Percentiles rank a stretch among this genome's conserved stretches.
phyloP scores from a whole-genome alignment of 208 protist genomes.

The Trypanosoma rangeli region DNA sequence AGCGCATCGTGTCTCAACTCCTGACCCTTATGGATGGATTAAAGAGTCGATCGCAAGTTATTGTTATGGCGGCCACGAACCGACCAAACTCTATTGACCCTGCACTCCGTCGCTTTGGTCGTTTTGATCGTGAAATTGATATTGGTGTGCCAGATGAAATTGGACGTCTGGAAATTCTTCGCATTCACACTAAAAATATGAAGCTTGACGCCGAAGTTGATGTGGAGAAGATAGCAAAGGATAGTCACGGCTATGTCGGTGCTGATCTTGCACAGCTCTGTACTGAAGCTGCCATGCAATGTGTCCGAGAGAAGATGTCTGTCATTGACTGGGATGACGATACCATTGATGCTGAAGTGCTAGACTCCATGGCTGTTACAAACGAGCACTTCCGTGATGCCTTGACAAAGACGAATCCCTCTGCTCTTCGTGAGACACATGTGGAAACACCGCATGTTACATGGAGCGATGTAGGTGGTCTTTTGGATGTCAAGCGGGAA shows the following conservation, averaged over 20 bases:
- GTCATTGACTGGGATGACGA: constrained; percentile 99
- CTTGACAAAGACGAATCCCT: constrained; percentile 97
- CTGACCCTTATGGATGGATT: constrained; percentile 99
- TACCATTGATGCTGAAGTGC: constrained; percentile 97
- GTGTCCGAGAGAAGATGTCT: constrained; percentile 99
- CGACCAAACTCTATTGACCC: constrained; percentile 99
- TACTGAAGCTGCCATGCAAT: constrained; percentile 99
- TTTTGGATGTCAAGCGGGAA: constrained; percentile 98
- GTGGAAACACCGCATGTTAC: constrained; percentile 99
- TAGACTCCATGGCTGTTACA: constrained; percentile 98
- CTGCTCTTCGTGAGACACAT: constrained; percentile 98
- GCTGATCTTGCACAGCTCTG: constrained; percentile 99
- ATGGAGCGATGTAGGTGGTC: constrained; percentile 99
- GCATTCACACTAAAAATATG: constrained; percentile 99
- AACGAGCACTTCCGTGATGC: constrained; percentile 99
- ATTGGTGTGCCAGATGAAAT: constrained; percentile 99
- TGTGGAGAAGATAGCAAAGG: constrained; percentile 96
- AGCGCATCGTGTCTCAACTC: constrained; percentile 99
- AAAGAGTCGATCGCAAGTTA: constrained; percentile 97
- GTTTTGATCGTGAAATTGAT: constrained; percentile 99
- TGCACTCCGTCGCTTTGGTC: constrained; percentile 99
- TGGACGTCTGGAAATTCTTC: constrained; percentile 98
- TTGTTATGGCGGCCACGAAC: constrained; percentile 99
- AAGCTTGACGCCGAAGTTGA: constrained; percentile 99
- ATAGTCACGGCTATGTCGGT: constrained; percentile 99